Evolutionary conservation across 352 stramenopile genomes (phyloP).

Genomic region (Hyaloperonospora brassicae): DNA sequence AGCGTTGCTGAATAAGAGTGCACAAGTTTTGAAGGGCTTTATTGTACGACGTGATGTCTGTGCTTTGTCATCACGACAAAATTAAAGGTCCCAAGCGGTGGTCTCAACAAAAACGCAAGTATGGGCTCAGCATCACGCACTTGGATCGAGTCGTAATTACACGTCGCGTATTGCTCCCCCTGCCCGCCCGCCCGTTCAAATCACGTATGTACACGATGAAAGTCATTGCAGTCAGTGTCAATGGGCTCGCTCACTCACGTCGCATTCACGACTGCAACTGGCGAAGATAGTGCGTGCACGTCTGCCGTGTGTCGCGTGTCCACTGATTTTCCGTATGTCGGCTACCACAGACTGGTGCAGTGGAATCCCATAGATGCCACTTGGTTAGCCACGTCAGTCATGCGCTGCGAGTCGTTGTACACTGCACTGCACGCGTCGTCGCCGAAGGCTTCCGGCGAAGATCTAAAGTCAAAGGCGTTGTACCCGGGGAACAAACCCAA

Average conservation of each 20-base stretch:
- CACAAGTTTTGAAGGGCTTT: too few species aligned
- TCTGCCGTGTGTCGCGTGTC: neutral
- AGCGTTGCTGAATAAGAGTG: too few species aligned
- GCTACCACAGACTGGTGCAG: slow-evolving; percentile 29
- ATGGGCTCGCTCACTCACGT: neutral
- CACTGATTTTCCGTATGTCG: slow-evolving; percentile 2
- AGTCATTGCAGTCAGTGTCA: neutral
- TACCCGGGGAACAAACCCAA: slow-evolving; percentile 14
- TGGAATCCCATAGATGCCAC: slow-evolving; percentile 21
- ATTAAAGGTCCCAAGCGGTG: too few species aligned
- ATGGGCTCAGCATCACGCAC: too few species aligned
- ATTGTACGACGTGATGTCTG: too few species aligned
- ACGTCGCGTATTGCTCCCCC: too few species aligned
- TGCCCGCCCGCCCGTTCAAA: too few species aligned
- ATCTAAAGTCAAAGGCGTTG: slow-evolving; percentile 36
- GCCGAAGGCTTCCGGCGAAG: slow-evolving; percentile 29
- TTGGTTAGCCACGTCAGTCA: slow-evolving; percentile 12
- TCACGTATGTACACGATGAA: too few species aligned
- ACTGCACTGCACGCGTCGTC: slow-evolving; percentile 2
- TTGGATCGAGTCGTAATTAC: too few species aligned
- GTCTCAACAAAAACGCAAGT: too few species aligned
- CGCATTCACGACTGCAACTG: slow-evolving; percentile 13
- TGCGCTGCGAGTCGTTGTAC: slow-evolving; percentile 6
- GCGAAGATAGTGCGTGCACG: slow-evolving; percentile 4
- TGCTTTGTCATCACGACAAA: too few species aligned